A percentile compares a stretch with the other conserved stretches of the same genome.
Conservation (phyloP, 2,329 filamentous ascomycete genomes). For the Parastagonospora avenae region DNA sequence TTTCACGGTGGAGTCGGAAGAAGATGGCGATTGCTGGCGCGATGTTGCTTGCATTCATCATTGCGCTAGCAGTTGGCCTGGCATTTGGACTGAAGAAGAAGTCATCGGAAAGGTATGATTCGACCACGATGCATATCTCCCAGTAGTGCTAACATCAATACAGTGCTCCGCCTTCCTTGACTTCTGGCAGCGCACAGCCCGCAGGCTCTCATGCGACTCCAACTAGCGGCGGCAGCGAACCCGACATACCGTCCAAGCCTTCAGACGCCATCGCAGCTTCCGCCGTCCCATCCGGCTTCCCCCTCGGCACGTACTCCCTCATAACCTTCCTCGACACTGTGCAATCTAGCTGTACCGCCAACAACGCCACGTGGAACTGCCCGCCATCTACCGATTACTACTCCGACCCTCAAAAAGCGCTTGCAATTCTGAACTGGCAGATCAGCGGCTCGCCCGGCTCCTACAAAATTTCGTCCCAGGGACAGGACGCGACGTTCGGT, state of each 20-base stretch:
- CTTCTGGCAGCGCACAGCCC: conserved; percentile 5
- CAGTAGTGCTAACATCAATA: conserved; percentile 3
- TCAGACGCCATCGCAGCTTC: conserved; percentile 21
- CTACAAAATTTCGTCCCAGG: conserved; percentile 62
- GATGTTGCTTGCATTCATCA: conserved; percentile 40
- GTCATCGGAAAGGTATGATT: conserved; percentile 26
- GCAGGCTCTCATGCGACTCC: conserved; percentile 6
- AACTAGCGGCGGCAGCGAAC: conserved; percentile 5
- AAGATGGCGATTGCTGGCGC: conserved; percentile 43
- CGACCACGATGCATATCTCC: background rate
- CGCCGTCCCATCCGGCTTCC: conserved; percentile 53
- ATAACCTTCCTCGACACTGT: conserved; percentile 62
- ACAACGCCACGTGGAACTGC: conserved; percentile 66
- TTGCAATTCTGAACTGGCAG: conserved; percentile 66
- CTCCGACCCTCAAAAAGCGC: conserved; percentile 45
- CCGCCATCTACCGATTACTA: conserved; percentile 61
- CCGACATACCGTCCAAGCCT: conserved; percentile 15
- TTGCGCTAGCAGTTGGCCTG: conserved; percentile 47
- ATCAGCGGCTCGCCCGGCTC: conserved; percentile 51
- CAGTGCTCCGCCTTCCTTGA: conserved; percentile 6
- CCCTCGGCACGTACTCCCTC: conserved; percentile 67
- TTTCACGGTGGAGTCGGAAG: background rate
- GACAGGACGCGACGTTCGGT: conserved; percentile 57
- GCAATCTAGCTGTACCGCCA: conserved; percentile 62
- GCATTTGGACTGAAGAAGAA: conserved; percentile 51